Evolutionary conservation across 257 asterid species (phyloP), one percentile per base, ranked within the genome.

Genomic region (Fraxinus cuspidata): DNA sequence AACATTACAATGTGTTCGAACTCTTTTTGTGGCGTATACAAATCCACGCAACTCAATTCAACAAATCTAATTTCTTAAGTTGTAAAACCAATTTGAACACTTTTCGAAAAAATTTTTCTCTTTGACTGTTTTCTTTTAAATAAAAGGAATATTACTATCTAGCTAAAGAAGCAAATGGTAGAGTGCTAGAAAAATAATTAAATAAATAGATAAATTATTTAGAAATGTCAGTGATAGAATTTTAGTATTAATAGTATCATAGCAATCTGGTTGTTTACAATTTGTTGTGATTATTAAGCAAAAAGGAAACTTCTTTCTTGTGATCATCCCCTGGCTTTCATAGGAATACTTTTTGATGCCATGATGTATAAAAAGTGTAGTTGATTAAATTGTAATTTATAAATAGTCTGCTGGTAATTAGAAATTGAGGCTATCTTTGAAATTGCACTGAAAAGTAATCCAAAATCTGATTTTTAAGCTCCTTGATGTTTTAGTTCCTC

Each of bases 341-440:
- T 18, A 8, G n/a, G n/a, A 56, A 56, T 19, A 56, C 65, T 28
- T 7, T 56, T 58, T 58, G 31, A 58, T 58, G 27, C 66, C 66
- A 58, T 23, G 35, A 63, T 25, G 7, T 9, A 63, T 23, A 12
- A 0, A 63, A 51, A 63, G 69, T 63, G 32, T 10, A 25, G 12
- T 23, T 58, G 31, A n/a, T 7, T n/a, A 5, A 58, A 18, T 60
- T 58, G 31, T 79, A 67, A 47, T 56, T 83, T 23, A 25, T 53
- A 34, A 51, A 35, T 77, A 70, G 4, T 28, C 44, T 56, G 23
- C 32, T 27, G 31, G 18, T 21, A 16, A 16, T 31, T 49, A 64
- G 69, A 80, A 70, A 38, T 44, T 5, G 27, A 67, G 79, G 21
- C 66, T 25, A 25, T 63, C 11, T 2, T 53, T 53, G 27, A n/a